These are phyloP conservation scores for Benincasa hispida DNA, from an alignment of 306 rosid genomes.

Conservation along the genomic window DNA sequence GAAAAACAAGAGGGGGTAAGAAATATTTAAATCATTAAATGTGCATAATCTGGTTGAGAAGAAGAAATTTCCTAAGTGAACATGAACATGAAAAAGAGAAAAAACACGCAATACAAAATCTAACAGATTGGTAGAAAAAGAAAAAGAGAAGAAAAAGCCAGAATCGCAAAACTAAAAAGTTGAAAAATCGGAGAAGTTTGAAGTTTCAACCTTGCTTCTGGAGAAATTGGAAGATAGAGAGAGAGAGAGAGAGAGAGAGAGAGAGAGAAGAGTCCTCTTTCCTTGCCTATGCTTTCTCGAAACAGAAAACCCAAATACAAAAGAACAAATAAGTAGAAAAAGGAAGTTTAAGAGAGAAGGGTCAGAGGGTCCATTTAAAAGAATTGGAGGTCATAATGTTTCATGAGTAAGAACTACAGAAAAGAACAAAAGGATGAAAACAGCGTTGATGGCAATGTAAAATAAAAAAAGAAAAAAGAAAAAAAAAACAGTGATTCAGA, in stretches of 20 bases:
- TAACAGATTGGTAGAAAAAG: not conserved
- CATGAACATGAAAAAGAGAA: not conserved
- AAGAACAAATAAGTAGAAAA: not conserved
- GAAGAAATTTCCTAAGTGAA: not conserved
- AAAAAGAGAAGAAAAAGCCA: not conserved
- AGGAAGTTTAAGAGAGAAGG: not conserved
- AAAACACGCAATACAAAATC: not conserved
- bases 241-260: not conserved
- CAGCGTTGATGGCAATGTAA: not conserved
- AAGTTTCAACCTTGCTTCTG: not conserved
- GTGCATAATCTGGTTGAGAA: not conserved
- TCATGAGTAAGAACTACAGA: not conserved
- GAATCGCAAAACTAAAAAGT: not conserved
- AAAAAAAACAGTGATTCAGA: not conserved
- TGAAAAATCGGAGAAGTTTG: not conserved
- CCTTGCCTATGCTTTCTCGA: not conserved
- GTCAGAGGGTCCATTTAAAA: not conserved
- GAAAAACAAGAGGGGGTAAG: not conserved
- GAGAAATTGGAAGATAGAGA: not conserved
- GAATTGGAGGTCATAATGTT: constrained; percentile 7
- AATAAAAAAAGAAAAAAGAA: not conserved
- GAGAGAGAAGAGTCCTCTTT: not conserved
- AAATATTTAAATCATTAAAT: not conserved
- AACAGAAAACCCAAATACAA: not conserved
- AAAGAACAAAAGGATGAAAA: constrained; percentile 4